Conservation (phyloP, 768 basidiomycete genomes). For the Rhizopogon rudus region DNA sequence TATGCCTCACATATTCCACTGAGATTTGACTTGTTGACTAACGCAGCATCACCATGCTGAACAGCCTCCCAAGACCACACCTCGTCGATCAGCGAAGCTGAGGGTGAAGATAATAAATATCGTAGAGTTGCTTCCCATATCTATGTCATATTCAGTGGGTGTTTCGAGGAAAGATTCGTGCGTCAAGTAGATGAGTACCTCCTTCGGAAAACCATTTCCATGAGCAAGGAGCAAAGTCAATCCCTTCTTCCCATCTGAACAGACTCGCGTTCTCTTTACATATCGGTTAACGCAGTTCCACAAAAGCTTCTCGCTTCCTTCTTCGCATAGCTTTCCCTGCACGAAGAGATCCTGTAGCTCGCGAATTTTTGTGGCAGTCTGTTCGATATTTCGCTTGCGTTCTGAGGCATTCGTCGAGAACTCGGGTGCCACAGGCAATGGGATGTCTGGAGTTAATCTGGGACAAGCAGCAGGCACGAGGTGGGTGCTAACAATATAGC, state of each 20-base stretch:
- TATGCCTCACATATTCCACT: conserved; percentile 52
- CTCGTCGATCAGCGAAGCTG: conserved; percentile 47
- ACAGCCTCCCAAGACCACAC: conserved; percentile 82
- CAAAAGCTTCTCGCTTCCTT: conserved; percentile 31
- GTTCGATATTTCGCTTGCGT: conserved; percentile 7
- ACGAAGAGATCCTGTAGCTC: conserved; percentile 10
- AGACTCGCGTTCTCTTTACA: conserved; percentile 25
- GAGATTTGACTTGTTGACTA: conserved; percentile 56
- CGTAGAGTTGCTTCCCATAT: conserved; percentile 75
- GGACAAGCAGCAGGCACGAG: conserved; percentile 24
- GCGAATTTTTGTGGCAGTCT: conserved; percentile 14
- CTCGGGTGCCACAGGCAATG: conserved; percentile 16
- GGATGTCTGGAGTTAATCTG: conserved; percentile 16
- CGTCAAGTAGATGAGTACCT: conserved; percentile 39
- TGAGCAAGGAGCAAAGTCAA: conserved; percentile 75
- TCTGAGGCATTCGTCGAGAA: conserved; percentile 2
- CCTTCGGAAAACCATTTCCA: conserved; percentile 86
- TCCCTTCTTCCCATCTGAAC: conserved; percentile 23
- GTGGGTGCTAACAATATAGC: conserved; percentile 23
- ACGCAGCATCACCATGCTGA: conserved; percentile 78
- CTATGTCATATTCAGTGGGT: conserved; percentile 30
- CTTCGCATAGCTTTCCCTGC: conserved; percentile 9
- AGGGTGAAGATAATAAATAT: conserved; percentile 41
- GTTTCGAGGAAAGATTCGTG: neutral
- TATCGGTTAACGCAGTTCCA: conserved; percentile 77